Conservation (phyloP, 768 basidiomycete species). For the Rhizopogon rudus region DNA sequence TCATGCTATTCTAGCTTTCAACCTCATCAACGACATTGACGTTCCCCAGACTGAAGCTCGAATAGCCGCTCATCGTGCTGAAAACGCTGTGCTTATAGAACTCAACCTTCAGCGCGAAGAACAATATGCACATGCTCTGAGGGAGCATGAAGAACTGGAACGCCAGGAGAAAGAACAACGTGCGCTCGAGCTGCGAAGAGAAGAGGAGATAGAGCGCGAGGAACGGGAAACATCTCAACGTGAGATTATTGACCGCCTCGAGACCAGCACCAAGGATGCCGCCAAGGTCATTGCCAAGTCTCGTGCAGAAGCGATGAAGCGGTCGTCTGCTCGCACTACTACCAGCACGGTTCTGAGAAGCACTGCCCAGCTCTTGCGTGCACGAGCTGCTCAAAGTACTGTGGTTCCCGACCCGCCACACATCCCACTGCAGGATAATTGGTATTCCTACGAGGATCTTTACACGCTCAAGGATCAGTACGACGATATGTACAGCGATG, state of each 20-base stretch:
- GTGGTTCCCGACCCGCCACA: constrained; percentile 78
- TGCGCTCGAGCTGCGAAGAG: constrained; percentile 56
- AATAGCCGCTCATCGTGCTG: constrained; percentile 69
- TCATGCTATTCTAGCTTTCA: constrained; percentile 61
- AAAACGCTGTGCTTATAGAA: constrained; percentile 81
- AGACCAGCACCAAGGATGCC: constrained; percentile 71
- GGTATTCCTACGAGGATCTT: constrained; percentile 70
- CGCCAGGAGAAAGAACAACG: constrained; percentile 65
- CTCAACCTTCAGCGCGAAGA: constrained; percentile 82
- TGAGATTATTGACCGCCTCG: constrained; percentile 78
- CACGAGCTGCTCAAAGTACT: constrained; percentile 59
- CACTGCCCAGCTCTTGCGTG: constrained; percentile 49
- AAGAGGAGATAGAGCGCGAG: constrained; percentile 73
- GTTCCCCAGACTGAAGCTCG: constrained; percentile 76
- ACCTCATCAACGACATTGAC: constrained; percentile 89
- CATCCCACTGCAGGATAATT: constrained; percentile 71
- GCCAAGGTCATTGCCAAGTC: constrained; percentile 65
- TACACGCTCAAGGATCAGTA: constrained; percentile 55
- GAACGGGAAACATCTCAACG: constrained; percentile 67
- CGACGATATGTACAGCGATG: constrained; percentile 70
- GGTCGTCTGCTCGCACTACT: constrained; percentile 51
- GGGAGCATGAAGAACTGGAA: constrained; percentile 79
- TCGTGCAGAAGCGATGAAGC: constrained; percentile 58
- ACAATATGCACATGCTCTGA: constrained; percentile 63
- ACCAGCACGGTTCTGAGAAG: constrained; percentile 35